Conservation (phyloP, 305 asterid species). For the Fraxinus baroniana region DNA sequence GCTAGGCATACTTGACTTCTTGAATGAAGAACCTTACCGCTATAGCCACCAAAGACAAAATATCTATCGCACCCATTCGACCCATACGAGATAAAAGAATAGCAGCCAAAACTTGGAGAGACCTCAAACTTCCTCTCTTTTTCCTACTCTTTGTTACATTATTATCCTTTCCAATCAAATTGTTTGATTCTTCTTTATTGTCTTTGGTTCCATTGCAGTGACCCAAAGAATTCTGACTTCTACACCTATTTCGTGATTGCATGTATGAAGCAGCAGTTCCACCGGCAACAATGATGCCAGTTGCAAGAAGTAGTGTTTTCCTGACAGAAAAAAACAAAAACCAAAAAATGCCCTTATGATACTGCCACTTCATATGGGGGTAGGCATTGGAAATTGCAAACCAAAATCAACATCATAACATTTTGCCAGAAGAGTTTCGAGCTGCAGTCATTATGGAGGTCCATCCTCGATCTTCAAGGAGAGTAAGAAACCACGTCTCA, state of each 20-base stretch:
- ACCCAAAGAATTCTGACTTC: conserved; percentile 36
- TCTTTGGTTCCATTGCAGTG: conserved; percentile 53
- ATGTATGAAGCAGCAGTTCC: conserved; percentile 88
- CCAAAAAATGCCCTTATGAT: background rate
- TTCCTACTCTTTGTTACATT: conserved; percentile 68
- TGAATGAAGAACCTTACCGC: conserved; percentile 64
- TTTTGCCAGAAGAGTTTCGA: background rate
- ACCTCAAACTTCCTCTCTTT: conserved; percentile 80
- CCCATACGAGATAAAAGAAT: conserved; percentile 89
- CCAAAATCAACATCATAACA: conserved; percentile 5
- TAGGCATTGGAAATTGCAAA: background rate
- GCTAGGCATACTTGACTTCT: conserved; percentile 18
- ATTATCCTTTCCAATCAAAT: conserved; percentile 44
- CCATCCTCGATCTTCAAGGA: conserved; percentile 13
- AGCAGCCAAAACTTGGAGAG: conserved; percentile 88
- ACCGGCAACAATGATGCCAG: conserved; percentile 87
- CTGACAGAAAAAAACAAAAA: conserved; percentile 38
- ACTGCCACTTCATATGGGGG: conserved; percentile 1
- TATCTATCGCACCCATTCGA: conserved; percentile 66
- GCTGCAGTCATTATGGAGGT: background rate
- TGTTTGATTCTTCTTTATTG: conserved; percentile 38
- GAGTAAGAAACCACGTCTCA: conserved; percentile 6
- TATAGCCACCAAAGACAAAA: conserved; percentile 74
- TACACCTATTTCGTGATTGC: conserved; percentile 58
- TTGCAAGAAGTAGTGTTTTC: conserved; percentile 74